phyloP scores from a whole-genome alignment of 1,284 basidiomycete species.

The Ustilago xerochloae region DNA sequence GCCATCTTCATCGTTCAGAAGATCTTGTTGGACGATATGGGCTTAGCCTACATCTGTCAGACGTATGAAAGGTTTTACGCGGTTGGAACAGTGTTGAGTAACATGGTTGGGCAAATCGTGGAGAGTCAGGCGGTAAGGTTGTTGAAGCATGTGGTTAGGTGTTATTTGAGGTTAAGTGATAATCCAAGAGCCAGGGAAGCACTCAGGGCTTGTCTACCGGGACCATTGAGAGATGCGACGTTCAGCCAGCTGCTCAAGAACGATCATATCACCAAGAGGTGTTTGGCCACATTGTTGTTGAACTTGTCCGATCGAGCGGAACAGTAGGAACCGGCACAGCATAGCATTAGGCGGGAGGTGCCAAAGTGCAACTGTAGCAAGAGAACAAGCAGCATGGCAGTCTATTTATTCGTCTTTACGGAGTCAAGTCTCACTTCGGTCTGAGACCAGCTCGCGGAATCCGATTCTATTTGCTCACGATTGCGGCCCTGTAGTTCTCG shows the following conservation, averaged over 20 bases:
- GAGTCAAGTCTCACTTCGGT: too few relatives aligned
- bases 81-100: constrained; percentile 95
- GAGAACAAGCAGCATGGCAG: too few relatives aligned
- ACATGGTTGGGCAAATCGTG: constrained; percentile 85
- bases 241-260: constrained; percentile 84
- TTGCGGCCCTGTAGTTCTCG: too few relatives aligned
- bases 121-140: constrained; percentile 97
- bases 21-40: constrained; percentile 96
- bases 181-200: constrained; percentile 97
- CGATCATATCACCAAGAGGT: constrained; percentile 73
- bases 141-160: constrained; percentile 97
- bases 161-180: constrained; percentile 94
- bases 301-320: constrained; percentile 77
- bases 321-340: too few relatives aligned
- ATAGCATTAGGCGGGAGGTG: too few relatives aligned
- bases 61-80: constrained; percentile 99
- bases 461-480: too few relatives aligned
- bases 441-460: too few relatives aligned
- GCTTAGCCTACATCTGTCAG: constrained; percentile 97
- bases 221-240: constrained; percentile 92
- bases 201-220: constrained; percentile 93
- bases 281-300: constrained; percentile 91
- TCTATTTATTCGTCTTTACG: too few relatives aligned
- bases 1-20: constrained; percentile 99
- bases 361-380: too few relatives aligned